These are phyloP conservation scores for Sporothrix humicola DNA, from an alignment of 2,329 filamentous ascomycete species.

Conservation along the genomic window DNA sequence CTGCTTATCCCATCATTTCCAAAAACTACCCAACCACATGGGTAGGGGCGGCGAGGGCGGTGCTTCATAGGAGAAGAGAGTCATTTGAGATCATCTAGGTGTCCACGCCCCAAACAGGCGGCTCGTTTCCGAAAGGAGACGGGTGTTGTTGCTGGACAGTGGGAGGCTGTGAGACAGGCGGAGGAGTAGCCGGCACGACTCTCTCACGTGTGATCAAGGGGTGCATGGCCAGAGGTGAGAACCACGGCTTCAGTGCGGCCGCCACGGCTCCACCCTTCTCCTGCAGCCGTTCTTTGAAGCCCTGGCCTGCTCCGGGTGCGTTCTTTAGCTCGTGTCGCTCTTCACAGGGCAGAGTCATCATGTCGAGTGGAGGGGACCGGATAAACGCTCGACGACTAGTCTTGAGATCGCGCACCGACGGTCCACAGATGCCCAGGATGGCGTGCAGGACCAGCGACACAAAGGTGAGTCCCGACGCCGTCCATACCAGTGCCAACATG, in stretches of 20 bases:
- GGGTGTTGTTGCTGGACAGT: background rate
- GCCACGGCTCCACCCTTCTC: background rate
- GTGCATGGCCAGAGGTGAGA: slow-evolving; percentile 1
- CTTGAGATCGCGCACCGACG: slow-evolving; percentile 60
- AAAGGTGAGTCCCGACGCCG: slow-evolving; percentile 69
- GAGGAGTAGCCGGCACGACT: background rate
- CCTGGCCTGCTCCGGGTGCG: too few relatives aligned
- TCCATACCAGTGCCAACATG: slow-evolving; percentile 93
- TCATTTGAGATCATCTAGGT: background rate
- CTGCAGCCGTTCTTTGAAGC: slow-evolving; percentile 2
- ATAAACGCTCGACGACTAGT: slow-evolving; percentile 45
- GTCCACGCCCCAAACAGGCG: background rate
- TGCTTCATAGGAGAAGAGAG: background rate
- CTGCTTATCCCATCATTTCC: background rate
- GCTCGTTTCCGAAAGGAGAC: background rate
- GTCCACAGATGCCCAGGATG: slow-evolving; percentile 75
- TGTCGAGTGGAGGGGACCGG: slow-evolving; percentile 36
- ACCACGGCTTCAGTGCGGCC: slow-evolving; percentile 2
- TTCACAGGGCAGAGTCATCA: background rate
- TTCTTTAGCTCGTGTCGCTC: background rate
- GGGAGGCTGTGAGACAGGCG: background rate
- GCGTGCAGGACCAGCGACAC: slow-evolving; percentile 76
- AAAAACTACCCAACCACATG: slow-evolving; percentile 3
- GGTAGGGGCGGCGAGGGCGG: background rate
- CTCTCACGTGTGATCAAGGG: background rate